phyloP scores from a whole-genome alignment of 202 grass and related monocot species.

The Dendrocalamus latiflorus region DNA sequence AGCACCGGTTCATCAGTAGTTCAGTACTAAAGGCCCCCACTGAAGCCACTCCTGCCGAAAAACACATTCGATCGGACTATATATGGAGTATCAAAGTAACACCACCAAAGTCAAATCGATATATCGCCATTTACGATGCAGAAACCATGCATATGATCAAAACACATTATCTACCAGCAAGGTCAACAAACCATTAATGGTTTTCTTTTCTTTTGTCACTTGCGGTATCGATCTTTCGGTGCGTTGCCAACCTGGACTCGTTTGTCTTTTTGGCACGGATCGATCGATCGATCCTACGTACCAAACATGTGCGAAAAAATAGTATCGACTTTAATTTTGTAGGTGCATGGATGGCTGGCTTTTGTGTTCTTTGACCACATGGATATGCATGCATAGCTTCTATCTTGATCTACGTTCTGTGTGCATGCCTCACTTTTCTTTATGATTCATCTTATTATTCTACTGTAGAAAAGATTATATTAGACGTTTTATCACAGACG shows the following conservation, averaged over 20 bases:
- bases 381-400: neutral
- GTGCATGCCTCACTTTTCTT: neutral
- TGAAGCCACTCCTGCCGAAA: too few relatives aligned
- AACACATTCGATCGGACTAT: too few relatives aligned
- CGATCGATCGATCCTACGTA: neutral
- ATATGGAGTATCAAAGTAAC: neutral
- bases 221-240: neutral
- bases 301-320: slow-evolving; percentile 1
- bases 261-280: neutral
- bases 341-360: slow-evolving; percentile 1
- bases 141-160: slow-evolving; percentile 16
- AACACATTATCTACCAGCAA: neutral
- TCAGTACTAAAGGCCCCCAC: too few relatives aligned
- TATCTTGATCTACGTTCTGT: neutral
- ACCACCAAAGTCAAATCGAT: neutral
- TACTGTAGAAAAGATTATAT: too few relatives aligned
- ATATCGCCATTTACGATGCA: neutral
- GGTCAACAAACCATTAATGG: slow-evolving; percentile 28
- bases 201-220: neutral
- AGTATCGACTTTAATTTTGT: neutral
- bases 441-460: neutral
- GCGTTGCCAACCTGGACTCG: neutral
- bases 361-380: slow-evolving; percentile 10
- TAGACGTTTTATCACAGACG: too few relatives aligned
- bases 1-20: neutral